Evolutionary conservation across 2,329 filamentous ascomycete genomes (phyloP).

Genomic region (Anisogramma anomala): DNA sequence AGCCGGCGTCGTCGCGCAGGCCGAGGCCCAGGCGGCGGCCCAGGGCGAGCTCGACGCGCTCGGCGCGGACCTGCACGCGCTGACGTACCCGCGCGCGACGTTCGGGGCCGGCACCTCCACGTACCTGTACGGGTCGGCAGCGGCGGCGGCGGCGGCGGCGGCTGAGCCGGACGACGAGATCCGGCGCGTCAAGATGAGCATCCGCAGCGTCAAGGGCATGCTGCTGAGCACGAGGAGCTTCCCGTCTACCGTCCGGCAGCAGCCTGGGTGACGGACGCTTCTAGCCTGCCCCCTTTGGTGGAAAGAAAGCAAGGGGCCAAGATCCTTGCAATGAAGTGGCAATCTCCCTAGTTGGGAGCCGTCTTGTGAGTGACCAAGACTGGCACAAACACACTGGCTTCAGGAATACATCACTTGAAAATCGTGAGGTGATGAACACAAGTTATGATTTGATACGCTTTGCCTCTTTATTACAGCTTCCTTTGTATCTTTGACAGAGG

Average conservation of each 20-base stretch:
- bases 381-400: too few relatives aligned
- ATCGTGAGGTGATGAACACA: too few relatives aligned
- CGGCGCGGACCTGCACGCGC: slow-evolving; percentile 51
- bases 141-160: slow-evolving; percentile 30
- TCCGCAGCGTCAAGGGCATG: slow-evolving; percentile 68
- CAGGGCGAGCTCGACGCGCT: slow-evolving; percentile 45
- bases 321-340: too few relatives aligned
- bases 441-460: too few relatives aligned
- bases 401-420: too few relatives aligned
- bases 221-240: slow-evolving; percentile 66
- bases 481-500: too few relatives aligned
- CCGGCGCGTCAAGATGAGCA: slow-evolving; percentile 60
- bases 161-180: slow-evolving; percentile 58
- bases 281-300: not conserved
- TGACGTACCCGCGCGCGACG: slow-evolving; percentile 35
- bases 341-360: too few relatives aligned
- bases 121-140: slow-evolving; percentile 32
- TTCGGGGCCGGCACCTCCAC: slow-evolving; percentile 28
- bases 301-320: too few relatives aligned
- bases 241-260: slow-evolving; percentile 34
- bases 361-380: too few relatives aligned
- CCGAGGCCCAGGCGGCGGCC: slow-evolving; percentile 38
- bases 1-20: slow-evolving; percentile 32
- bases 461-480: too few relatives aligned
- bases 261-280: not conserved